Evolutionary conservation across 176 grass and related monocot genomes (phyloP), one percentile per base, ranked within the genome.

Genomic region (Thinopyrum elongatum): DNA sequence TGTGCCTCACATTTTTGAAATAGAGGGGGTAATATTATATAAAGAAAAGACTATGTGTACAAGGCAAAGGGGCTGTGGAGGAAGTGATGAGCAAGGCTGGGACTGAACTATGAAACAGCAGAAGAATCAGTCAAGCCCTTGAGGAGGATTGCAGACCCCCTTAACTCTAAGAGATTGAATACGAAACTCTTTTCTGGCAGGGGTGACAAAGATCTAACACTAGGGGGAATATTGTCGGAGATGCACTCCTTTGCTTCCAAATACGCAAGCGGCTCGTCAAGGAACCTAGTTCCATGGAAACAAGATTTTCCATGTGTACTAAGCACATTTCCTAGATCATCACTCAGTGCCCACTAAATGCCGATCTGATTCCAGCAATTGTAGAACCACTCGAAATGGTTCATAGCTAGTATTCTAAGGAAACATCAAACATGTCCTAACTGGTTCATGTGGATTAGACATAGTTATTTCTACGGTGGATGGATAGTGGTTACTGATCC

Each of bases 191-290:
- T 68, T 70, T 9, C 38, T 42, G 41, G 6, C 41, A 26, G 70
- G 70, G 26, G 38, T 12, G 41, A 73, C 70, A n/a, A 73, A 73
- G 70, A 73, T 73, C n/a, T 73, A 73, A 42, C n/a, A 73, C 38
- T 73, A 73, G 70, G 22, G 11, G 6, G 70, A 27, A 44, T 73
- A 44, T 73, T 73, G n/a, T 73, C 12, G 10, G 38, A 70, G 35
- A 71, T 39, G 21, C 68, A 71, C 34, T 71, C 68, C 68, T 71
- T 71, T 71, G 68, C 68, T 41, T 71, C 22, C 68, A 71, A 71
- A 25, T 71, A 71, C 36, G 68, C 68, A 71, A 36, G 68, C 14
- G 34, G 68, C 35, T 71, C 68, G 4, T 71, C 38, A 36, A 70
- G 35, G 67, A 70, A 39, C 67, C 66, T 39, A 70, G 67, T 39